A percentile compares a stretch with the other conserved stretches of the same genome.
Evolutionary conservation across 345 rosid genomes (phyloP).

Genomic region (Cardamine occulta): DNA sequence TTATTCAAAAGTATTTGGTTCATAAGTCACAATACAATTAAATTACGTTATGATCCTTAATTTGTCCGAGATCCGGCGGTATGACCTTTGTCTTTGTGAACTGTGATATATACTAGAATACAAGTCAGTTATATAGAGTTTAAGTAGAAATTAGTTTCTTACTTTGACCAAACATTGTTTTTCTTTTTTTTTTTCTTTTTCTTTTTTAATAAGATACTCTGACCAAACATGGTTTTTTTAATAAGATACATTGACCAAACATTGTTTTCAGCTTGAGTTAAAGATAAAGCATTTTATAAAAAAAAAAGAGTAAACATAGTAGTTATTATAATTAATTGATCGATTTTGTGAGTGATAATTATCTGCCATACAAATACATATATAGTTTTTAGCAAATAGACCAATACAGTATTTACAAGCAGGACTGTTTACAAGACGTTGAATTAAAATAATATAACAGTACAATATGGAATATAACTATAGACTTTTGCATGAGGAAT

Average conservation of each 20-base stretch:
- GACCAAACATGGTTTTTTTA: no score
- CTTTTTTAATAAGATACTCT: no score
- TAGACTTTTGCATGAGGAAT: background rate
- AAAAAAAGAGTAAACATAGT: background rate
- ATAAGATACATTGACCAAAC: background rate
- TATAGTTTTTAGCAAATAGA: background rate
- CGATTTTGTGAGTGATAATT: background rate
- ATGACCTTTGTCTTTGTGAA: background rate
- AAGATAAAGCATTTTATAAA: no score
- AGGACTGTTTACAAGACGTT: background rate
- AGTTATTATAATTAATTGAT: background rate
- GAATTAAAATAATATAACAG: background rate
- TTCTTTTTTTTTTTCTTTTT: no score
- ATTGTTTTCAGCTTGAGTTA: background rate
- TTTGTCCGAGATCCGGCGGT: background rate
- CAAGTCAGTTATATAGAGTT: background rate
- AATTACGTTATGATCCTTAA: background rate
- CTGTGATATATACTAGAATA: background rate
- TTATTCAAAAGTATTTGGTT: constrained; percentile 39
- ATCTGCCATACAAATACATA: background rate
- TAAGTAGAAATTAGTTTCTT: background rate
- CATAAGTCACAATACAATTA: constrained; percentile 13
- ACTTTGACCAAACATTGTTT: no score
- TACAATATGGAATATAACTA: background rate
- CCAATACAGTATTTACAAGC: background rate